Base-by-base conservation (phyloP, 1,284 basidiomycete genomes). In the Bjerkandera adusta region DNA sequence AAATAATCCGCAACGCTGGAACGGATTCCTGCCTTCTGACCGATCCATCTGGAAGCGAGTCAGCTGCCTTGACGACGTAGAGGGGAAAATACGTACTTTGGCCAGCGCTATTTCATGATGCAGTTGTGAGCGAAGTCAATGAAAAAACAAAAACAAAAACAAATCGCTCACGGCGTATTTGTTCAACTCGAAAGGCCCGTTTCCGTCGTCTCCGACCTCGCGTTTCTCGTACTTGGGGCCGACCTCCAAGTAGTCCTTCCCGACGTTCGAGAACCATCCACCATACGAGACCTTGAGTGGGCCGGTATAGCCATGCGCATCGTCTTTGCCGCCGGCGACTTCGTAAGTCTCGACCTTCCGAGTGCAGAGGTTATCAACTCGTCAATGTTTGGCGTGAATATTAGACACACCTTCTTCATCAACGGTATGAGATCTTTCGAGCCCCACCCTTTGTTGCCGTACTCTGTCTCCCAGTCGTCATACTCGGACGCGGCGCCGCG, bases 1-100 rank as follows among this genome's bases (percentile, higher is more conserved):
- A 76, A 81, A 50, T 70, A 52, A 51, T 81, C 77, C 2, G 81
- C 71, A 1, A 73, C 55, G 53, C 83, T 79, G 0, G 73, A 81
- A 10, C 82, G n/a, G n/a, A n/a, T n/a, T 75, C 42, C 50, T 70
- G 35, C 82, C 82, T 76, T 18, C 64, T 53, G 0, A 48, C 79
- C 68, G 12, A 83, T 68, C 60, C 77, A n/a, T n/a, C n/a, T n/a
- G n/a, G n/a, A n/a, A n/a, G n/a, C n/a, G n/a, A 52, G 50, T 62
- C 58, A 30, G 53, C 52, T 15, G 38, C 21, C 8, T 24, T 37
- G 5, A 50, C 54, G 18, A 49, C 50, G 13, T n/a, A n/a, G n/a
- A n/a, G n/a, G n/a, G n/a, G n/a, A n/a, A n/a, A n/a, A n/a, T n/a
- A n/a, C n/a, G n/a, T n/a, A 83, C n/a, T n/a, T n/a, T n/a, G n/a